These are phyloP conservation scores for Capsella rubella DNA, from an alignment of 441 rosid genomes.

Conservation along the genomic window DNA sequence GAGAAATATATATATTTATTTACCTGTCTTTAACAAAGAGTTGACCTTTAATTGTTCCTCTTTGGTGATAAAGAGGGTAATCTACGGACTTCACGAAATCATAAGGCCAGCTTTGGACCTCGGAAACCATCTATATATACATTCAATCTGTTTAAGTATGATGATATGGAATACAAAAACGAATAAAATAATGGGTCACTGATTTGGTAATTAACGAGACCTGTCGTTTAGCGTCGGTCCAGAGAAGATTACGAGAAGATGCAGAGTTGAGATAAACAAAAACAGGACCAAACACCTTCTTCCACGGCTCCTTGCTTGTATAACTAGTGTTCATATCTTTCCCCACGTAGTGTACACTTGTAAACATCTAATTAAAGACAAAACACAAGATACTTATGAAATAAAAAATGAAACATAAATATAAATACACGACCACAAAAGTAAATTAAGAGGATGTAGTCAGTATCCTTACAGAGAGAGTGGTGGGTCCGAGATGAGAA, in stretches of 20 bases:
- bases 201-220: slow-evolving; percentile 40
- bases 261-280: slow-evolving; percentile 63
- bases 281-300: slow-evolving; percentile 80
- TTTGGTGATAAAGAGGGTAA: slow-evolving; percentile 51
- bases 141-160: not conserved
- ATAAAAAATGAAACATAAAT: not conserved
- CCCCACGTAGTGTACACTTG: slow-evolving; percentile 77
- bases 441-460: not conserved
- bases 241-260: slow-evolving; percentile 45
- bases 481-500: slow-evolving; percentile 57
- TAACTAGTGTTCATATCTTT: slow-evolving; percentile 54
- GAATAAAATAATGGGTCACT: not conserved
- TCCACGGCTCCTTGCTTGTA: slow-evolving; percentile 69
- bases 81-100: slow-evolving; percentile 53
- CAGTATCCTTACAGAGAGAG: slow-evolving; percentile 51
- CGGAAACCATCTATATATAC: slow-evolving; percentile 50
- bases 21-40: slow-evolving; percentile 63
- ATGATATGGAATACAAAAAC: not conserved
- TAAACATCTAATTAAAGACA: slow-evolving; percentile 57
- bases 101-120: slow-evolving; percentile 70
- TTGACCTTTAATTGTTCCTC: slow-evolving; percentile 64
- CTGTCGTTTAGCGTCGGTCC: slow-evolving; percentile 77
- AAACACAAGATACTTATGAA: not conserved
- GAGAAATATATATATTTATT: not conserved
- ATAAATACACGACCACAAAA: not conserved